Evolutionary conservation across 139 green algal genomes (phyloP).

Genomic region (Chlamydomonas incerta): DNA sequence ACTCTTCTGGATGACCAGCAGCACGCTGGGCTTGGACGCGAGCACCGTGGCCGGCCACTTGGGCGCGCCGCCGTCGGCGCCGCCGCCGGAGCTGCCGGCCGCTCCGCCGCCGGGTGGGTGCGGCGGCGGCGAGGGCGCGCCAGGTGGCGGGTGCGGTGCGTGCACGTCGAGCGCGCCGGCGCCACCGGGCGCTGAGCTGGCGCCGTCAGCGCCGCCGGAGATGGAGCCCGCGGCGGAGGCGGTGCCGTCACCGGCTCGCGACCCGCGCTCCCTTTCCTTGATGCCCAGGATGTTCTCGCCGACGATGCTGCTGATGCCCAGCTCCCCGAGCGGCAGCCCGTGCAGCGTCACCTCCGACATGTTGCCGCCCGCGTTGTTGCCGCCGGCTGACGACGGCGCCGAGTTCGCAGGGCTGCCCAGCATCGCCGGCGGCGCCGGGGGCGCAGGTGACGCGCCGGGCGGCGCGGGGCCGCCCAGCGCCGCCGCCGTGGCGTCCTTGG

Average conservation of each 20-base stretch:
- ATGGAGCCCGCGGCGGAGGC: neutral
- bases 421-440: neutral
- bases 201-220: too few species aligned
- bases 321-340: conserved; percentile 12
- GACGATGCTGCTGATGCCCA: neutral
- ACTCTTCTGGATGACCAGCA: conserved; percentile 23
- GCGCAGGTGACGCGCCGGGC: neutral
- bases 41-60: conserved; percentile 41
- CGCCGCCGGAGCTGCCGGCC: neutral
- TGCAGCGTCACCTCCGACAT: neutral
- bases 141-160: too few species aligned
- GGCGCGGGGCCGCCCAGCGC: neutral
- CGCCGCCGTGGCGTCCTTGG: neutral
- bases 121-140: too few species aligned
- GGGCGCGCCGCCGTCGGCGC: neutral
- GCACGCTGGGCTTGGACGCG: neutral
- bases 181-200: too few species aligned
- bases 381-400: neutral
- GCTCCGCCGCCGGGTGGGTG: neutral
- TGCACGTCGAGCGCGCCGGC: too few species aligned
- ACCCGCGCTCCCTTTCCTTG: neutral
- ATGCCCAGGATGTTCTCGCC: conserved; percentile 13
- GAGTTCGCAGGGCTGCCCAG: neutral
- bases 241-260: neutral
- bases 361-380: neutral